Evolutionary conservation across 805 yeast genomes (phyloP), one percentile per base, ranked within the genome.

Genomic region (Kazachstania taianensis): DNA sequence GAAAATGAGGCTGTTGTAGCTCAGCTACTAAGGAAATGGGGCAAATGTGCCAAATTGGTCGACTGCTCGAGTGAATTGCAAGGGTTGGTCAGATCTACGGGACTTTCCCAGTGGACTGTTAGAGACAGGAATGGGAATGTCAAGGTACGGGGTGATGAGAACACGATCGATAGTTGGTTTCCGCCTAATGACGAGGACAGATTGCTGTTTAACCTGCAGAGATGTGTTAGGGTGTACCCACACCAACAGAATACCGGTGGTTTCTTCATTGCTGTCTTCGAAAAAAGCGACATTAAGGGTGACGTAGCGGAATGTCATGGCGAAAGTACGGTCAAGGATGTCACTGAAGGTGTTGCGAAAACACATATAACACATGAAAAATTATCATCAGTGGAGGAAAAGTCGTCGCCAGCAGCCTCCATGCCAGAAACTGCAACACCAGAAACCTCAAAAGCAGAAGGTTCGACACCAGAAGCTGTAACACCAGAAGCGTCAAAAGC

Each of bases 171-270:
- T 34, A 69, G 82, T 35, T 71, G 74, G 52, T 89, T 84, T 70
- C 85, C 94, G 28, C 96, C 96, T 27, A 52, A 79, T 9, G 74
- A 66, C 33, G 94, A 80, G 44, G 96, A 86, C 63, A 76, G 71
- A 16, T 51, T 56, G 28, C 49, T 49, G 17, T 77, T 81, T 57
- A 57, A 77, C 40, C 70, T 92, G 48, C 76, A 84, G 32, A 66
- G 77, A 43, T 83, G 96, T 69, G 76, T 92, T 49, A 75, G 98
- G 65, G 92, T 92, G n/a, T 92, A 92, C 57, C 98, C 97, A 34
- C 96, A 92, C 59, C 82, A 81, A 61, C 98, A 92, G 64, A 87
- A 92, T 60, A 89, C 97, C 26, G 98, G 98, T 49, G 98, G 96
- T 1, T 92, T 92, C 58, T 92, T 92, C 63, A 87, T 92, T 51